phyloP scores from a whole-genome alignment of 2,329 filamentous ascomycete genomes.

The Geosmithia putterillii region DNA sequence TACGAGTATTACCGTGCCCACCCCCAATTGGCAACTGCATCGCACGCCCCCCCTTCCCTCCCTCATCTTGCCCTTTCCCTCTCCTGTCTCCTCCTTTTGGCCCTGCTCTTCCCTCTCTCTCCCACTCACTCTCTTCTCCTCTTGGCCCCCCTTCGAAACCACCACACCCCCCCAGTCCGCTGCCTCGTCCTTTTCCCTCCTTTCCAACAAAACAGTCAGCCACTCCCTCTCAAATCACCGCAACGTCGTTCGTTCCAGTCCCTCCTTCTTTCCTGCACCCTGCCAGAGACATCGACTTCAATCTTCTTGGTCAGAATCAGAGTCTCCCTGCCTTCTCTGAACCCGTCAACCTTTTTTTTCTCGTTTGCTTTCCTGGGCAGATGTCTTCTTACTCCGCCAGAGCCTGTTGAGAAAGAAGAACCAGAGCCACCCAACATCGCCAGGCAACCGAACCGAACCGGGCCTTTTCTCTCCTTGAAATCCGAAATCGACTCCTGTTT shows the following conservation, averaged over 20 bases:
- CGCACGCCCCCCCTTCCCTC: neutral
- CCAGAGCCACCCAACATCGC: neutral
- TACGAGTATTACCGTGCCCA: too few species aligned
- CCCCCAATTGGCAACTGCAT: too few species aligned
- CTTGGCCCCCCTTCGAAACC: neutral
- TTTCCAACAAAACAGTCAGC: slow-evolving; percentile 25
- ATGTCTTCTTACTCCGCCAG: neutral
- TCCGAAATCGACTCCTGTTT: neutral
- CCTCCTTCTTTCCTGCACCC: slow-evolving; percentile 12
- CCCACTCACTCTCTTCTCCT: slow-evolving; percentile 5
- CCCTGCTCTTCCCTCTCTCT: slow-evolving; percentile 2
- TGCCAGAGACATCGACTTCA: slow-evolving; percentile 2
- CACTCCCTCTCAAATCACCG: slow-evolving; percentile 19
- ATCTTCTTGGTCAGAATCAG: slow-evolving; percentile 1
- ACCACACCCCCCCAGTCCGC: slow-evolving; percentile 10
- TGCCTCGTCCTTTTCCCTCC: slow-evolving; percentile 15
- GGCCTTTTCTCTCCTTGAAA: neutral
- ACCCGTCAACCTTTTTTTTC: neutral
- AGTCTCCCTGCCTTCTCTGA: slow-evolving; percentile 6
- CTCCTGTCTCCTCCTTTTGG: slow-evolving; percentile 1
- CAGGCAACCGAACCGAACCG: neutral
- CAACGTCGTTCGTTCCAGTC: slow-evolving; percentile 25
- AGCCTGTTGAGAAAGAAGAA: slow-evolving; percentile 1
- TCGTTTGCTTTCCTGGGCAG: neutral
- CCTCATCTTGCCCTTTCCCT: neutral